phyloP scores from a whole-genome alignment of 2,329 filamentous ascomycete genomes.

The Calonectria ilicicola region DNA sequence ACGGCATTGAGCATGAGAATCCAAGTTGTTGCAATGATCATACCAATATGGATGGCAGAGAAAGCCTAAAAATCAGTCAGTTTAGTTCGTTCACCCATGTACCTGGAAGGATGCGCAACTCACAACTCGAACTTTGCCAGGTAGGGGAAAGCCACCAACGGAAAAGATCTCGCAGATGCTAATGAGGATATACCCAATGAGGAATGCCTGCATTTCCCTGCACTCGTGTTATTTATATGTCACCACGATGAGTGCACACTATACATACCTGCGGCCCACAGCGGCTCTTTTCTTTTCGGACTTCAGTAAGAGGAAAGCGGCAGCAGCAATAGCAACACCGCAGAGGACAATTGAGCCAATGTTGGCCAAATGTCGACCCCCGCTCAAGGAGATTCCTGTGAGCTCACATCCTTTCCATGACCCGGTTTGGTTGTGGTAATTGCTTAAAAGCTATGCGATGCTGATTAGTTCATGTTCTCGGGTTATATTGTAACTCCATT shows the following conservation, averaged over 20 bases:
- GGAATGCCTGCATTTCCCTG: conserved; percentile 97
- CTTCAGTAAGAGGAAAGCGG: conserved; percentile 77
- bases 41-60: conserved; percentile 88
- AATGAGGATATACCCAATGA: conserved; percentile 86
- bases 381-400: conserved; percentile 78
- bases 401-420: conserved; percentile 79
- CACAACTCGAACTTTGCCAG: conserved; percentile 77
- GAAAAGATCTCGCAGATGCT: conserved; percentile 97
- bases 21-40: conserved; percentile 91
- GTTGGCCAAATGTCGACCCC: conserved; percentile 79
- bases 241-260: neutral
- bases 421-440: conserved; percentile 68
- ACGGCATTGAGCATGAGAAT: conserved; percentile 91
- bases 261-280: conserved; percentile 83
- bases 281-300: conserved; percentile 94
- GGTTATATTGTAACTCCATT: conserved; percentile 11
- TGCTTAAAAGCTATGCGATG: conserved; percentile 63
- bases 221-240: conserved; percentile 15
- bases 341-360: conserved; percentile 91
- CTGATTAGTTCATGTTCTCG: conserved; percentile 34
- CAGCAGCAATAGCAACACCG: conserved; percentile 78
- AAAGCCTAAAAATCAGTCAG: conserved; percentile 72
- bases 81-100: neutral
- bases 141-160: conserved; percentile 87
- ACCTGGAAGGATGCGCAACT: conserved; percentile 46